These are phyloP conservation scores for Cadophora sp. DNA, from an alignment of 2,329 filamentous ascomycete species.

Conservation along the genomic window DNA sequence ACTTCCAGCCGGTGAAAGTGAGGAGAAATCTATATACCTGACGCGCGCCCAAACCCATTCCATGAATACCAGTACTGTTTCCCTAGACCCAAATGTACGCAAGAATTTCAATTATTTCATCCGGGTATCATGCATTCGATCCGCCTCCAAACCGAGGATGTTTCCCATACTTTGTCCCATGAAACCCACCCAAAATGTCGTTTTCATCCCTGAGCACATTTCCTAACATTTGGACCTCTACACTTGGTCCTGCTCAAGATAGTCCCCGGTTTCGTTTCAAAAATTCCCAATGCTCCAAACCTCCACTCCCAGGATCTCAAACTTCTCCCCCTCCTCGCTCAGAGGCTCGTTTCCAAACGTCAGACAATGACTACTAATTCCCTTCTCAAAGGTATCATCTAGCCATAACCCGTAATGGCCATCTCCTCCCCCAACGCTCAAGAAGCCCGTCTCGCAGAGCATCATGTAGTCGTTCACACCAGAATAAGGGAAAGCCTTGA, in stretches of 20 bases:
- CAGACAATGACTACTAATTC: constrained; percentile 81
- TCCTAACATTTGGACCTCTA: not conserved
- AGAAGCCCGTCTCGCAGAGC: constrained; percentile 83
- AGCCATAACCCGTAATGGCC: constrained; percentile 95
- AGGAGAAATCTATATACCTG: not conserved
- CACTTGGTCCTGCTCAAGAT: not conserved
- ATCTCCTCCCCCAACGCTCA: constrained; percentile 87
- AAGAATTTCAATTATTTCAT: not conserved
- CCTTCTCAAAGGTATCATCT: constrained; percentile 82
- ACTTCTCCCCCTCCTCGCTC: constrained; percentile 92
- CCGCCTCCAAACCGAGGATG: not conserved
- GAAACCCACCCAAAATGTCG: not conserved
- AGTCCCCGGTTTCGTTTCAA: not conserved
- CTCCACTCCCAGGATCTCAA: constrained; percentile 89
- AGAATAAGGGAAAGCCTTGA: constrained; percentile 97
- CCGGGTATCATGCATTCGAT: constrained; percentile 18
- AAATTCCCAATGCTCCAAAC: constrained; percentile 84
- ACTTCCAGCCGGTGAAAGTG: not conserved
- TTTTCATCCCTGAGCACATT: not conserved
- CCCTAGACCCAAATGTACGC: not conserved
- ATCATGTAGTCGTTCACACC: constrained; percentile 98
- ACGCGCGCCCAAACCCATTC: not conserved
- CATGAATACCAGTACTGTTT: not conserved
- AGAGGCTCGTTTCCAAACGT: constrained; percentile 96
- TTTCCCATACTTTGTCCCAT: not conserved